phyloP scores from a whole-genome alignment of 176 grass and related monocot genomes.

The Miscanthus lutarioriparius region DNA sequence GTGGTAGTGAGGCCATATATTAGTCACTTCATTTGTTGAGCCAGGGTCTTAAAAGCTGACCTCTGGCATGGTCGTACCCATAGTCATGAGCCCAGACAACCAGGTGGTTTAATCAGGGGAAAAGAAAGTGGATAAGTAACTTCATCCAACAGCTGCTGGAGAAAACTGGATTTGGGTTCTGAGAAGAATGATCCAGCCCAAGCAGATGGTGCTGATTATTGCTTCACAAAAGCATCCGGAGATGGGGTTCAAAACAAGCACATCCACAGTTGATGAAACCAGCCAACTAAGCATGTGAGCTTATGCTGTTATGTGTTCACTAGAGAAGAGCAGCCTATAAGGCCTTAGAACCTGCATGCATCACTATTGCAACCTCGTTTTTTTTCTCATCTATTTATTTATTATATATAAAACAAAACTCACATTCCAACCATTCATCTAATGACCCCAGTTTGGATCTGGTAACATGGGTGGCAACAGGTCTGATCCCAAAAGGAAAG shows the following conservation, averaged over 20 bases:
- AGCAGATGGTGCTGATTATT: neutral
- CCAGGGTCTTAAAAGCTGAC: neutral
- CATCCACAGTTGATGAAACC: neutral
- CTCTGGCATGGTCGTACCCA: slow-evolving; percentile 3
- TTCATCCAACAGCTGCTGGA: neutral
- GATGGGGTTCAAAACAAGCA: slow-evolving; percentile 6
- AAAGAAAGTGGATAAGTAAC: neutral
- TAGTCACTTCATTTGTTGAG: slow-evolving; percentile 5
- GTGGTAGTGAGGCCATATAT: neutral
- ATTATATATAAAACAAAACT: neutral
- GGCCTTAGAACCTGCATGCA: neutral
- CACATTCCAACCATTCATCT: neutral
- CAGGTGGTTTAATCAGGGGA: neutral
- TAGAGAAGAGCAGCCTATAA: neutral
- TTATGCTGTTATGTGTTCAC: neutral
- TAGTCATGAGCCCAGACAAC: neutral
- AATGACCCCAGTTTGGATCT: neutral
- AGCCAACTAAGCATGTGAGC: neutral
- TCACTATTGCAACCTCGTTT: neutral
- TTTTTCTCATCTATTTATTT: neutral
- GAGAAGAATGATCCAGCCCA: neutral
- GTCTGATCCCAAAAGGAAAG: slow-evolving; percentile 11
- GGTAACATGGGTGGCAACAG: neutral
- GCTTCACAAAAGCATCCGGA: neutral
- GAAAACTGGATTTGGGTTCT: neutral